Evolutionary conservation across 1,284 basidiomycete species (phyloP).

Genomic region (Leccinum pseudoinsigne): DNA sequence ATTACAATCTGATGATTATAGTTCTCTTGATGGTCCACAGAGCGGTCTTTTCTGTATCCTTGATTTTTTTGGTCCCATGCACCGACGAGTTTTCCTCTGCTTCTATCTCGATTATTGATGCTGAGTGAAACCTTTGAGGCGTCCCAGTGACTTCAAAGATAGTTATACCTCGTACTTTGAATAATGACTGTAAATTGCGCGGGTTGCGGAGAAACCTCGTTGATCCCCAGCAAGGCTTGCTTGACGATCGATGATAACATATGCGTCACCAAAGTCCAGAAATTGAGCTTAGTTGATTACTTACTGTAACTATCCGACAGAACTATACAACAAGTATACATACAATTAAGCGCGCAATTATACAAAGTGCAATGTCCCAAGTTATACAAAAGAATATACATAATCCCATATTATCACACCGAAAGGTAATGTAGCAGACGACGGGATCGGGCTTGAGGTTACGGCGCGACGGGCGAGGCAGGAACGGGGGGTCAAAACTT

Average conservation of each 20-base stretch:
- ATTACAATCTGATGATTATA: background rate
- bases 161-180: background rate
- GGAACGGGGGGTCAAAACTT: conserved; percentile 3
- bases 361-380: conserved; percentile 23
- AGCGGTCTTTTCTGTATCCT: conserved; percentile 5
- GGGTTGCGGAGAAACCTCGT: background rate
- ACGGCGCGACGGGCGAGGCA: conserved; percentile 19
- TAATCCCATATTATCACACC: conserved; percentile 32
- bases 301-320: background rate
- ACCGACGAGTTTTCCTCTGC: background rate
- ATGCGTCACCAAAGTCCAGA: background rate
- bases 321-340: conserved; percentile 20
- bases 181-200: background rate
- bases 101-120: background rate
- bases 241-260: background rate
- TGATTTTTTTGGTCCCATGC: background rate
- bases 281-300: background rate
- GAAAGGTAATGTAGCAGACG: conserved; percentile 18
- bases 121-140: background rate
- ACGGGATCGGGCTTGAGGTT: conserved; percentile 19
- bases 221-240: background rate
- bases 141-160: background rate
- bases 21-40: background rate
- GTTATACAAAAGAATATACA: conserved; percentile 37
- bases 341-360: conserved; percentile 28